phyloP scores from a whole-genome alignment of 106 monocot genomes.

The Gastrodia elata region DNA sequence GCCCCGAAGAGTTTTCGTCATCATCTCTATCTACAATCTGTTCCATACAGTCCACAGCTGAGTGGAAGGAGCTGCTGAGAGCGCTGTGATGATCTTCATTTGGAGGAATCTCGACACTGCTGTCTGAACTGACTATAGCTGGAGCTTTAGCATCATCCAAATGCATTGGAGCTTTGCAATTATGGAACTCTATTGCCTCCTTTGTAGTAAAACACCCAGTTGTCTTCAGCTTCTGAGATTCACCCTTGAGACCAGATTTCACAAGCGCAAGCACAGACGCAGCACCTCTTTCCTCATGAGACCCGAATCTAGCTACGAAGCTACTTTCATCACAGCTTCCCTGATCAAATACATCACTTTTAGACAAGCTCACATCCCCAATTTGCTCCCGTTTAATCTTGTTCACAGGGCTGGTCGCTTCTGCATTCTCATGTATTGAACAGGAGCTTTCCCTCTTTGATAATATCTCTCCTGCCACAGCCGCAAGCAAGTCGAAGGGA shows the following conservation, averaged over 20 bases:
- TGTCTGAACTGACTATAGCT: slow-evolving; percentile 62
- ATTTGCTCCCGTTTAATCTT: slow-evolving; percentile 28
- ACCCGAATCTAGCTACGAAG: slow-evolving; percentile 14
- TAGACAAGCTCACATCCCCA: slow-evolving; percentile 20
- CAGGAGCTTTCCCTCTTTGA: slow-evolving; percentile 13
- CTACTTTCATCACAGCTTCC: slow-evolving; percentile 54
- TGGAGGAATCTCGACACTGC: slow-evolving; percentile 48
- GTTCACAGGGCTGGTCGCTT: not conserved
- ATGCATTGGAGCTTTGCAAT: slow-evolving; percentile 36
- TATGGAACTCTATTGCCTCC: slow-evolving; percentile 6
- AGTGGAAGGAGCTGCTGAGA: slow-evolving; percentile 26
- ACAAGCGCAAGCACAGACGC: slow-evolving; percentile 4
- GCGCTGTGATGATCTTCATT: slow-evolving; percentile 10
- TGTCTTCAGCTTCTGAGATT: not conserved
- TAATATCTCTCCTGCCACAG: slow-evolving; percentile 41
- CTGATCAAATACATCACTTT: slow-evolving; percentile 55
- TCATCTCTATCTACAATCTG: slow-evolving; percentile 37
- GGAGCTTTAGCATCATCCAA: slow-evolving; percentile 55
- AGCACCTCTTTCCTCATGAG: slow-evolving; percentile 7
- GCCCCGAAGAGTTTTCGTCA: slow-evolving; percentile 78
- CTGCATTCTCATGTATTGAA: not conserved
- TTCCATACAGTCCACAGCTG: slow-evolving; percentile 13
- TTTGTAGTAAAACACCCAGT: not conserved
- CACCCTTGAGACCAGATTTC: slow-evolving; percentile 1
- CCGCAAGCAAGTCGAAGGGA: slow-evolving; percentile 47